Evolutionary conservation across 2,329 filamentous ascomycete genomes (phyloP).

Genomic region (Elsinoe perseae): DNA sequence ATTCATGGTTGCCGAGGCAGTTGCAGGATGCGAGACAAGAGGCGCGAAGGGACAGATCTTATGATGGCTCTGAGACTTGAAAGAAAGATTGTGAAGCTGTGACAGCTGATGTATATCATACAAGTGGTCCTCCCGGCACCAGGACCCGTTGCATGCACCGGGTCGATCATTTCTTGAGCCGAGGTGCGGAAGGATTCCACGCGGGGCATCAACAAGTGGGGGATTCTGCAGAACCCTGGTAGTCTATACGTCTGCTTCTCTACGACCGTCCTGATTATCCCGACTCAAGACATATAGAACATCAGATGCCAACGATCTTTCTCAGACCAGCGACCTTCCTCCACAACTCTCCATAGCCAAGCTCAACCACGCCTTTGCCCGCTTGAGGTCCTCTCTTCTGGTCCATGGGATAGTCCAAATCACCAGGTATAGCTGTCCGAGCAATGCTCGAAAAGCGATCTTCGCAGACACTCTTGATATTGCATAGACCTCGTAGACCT

Average conservation of each 20-base stretch:
- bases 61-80: no score
- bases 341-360: constrained; percentile 40
- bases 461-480: constrained; percentile 75
- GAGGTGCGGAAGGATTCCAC: constrained; percentile 12
- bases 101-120: not conserved
- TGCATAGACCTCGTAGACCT: constrained; percentile 75
- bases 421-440: constrained; percentile 70
- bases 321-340: constrained; percentile 36
- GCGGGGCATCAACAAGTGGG: not conserved
- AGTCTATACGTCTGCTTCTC: not conserved
- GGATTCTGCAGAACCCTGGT: not conserved
- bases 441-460: constrained; percentile 55
- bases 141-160: not conserved
- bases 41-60: no score
- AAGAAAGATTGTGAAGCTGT: not conserved
- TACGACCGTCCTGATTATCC: no score
- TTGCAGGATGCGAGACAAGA: no score
- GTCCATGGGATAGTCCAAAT: constrained; percentile 71
- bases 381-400: constrained; percentile 33
- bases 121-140: not conserved
- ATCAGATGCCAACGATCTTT: constrained; percentile 27
- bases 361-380: constrained; percentile 40
- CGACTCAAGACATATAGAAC: no score
- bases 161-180: not conserved
- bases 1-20: not conserved